Base-by-base conservation (phyloP, 2,329 filamentous ascomycete species). In the Phyllosticta capitalensis region DNA sequence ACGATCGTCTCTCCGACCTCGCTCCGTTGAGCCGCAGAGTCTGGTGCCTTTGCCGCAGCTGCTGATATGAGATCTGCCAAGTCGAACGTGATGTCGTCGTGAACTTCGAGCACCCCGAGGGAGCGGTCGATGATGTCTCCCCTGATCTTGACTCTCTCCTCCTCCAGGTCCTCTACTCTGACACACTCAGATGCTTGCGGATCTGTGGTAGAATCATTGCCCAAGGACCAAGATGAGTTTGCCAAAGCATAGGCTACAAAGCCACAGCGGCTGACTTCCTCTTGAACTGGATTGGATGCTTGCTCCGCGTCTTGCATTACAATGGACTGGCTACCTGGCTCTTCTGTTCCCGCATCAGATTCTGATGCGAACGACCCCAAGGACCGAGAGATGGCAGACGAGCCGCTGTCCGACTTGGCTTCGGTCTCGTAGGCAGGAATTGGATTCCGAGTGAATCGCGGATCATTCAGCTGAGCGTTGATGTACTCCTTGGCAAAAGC, bases 21-120 rank as follows among this genome's bases (percentile, higher is more conserved):
- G 62, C 84, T 56, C 49, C 87, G 81, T 78, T 73, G 82, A 67
- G 72, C 81, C 65, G 72, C 81, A 64, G 72, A 83, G 70, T 82
- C 85, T 68, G 69, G 82, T 65, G 76, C 87, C 67, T 83, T 86
- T 28, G 78, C 76, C 9, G 84, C 83, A 22, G 90, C 86, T 3
- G 87, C 85, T 45, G 83, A 83, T 58, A 99, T 92, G 20, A 99
- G 79, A 67, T 96, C 92, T 0, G 91, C 84, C 53, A 99, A 79
- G 68, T 97, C 92, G 66, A 96, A 94, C 0, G 94, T 95, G 10
- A 92, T 85, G 65, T 89, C 86, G 14, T 92, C 87, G 66, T 97
- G 92, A 45, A 87, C 86, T 70, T 92, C 88, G 57, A 99, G 85
- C 33, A 97, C 85, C 67, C 96, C 92, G 21, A 99, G 78, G 64